These are phyloP conservation scores for Sporothrix euskadiensis DNA, from an alignment of 2,329 filamentous ascomycete species.

Conservation along the genomic window DNA sequence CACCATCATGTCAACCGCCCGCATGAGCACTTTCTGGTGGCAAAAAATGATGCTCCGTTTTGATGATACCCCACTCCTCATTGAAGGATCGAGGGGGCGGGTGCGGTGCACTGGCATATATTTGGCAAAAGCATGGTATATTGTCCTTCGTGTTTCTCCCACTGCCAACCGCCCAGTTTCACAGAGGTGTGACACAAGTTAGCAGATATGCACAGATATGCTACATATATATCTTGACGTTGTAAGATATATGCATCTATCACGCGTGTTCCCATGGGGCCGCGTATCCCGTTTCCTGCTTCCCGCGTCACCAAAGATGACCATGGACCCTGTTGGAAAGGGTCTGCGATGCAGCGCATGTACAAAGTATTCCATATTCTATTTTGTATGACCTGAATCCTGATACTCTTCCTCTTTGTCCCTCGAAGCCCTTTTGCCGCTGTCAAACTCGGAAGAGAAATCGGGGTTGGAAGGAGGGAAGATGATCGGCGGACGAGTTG, in stretches of 20 bases:
- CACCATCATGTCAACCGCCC: neutral
- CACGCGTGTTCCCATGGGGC: neutral
- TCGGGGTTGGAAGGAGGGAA: neutral
- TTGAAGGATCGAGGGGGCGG: conserved; percentile 1
- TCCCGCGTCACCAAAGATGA: neutral
- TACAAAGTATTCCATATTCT: neutral
- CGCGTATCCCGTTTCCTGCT: neutral
- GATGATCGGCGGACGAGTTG: neutral
- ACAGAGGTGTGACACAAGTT: neutral
- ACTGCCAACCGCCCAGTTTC: neutral
- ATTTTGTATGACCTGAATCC: neutral
- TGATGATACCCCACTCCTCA: neutral
- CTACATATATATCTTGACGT: neutral
- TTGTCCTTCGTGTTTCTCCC: neutral
- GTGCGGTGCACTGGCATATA: neutral
- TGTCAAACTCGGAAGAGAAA: conserved; percentile 11
- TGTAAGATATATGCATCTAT: neutral
- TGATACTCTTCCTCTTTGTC: neutral
- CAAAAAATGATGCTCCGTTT: neutral
- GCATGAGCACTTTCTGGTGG: conserved; percentile 14
- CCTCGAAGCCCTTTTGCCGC: neutral
- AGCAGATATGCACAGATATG: neutral
- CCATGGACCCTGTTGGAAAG: neutral
- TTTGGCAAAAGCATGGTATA: conserved; percentile 3
- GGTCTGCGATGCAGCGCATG: neutral